phyloP scores from a whole-genome alignment of 345 rosid species.

The Eucalyptus viminalis region DNA sequence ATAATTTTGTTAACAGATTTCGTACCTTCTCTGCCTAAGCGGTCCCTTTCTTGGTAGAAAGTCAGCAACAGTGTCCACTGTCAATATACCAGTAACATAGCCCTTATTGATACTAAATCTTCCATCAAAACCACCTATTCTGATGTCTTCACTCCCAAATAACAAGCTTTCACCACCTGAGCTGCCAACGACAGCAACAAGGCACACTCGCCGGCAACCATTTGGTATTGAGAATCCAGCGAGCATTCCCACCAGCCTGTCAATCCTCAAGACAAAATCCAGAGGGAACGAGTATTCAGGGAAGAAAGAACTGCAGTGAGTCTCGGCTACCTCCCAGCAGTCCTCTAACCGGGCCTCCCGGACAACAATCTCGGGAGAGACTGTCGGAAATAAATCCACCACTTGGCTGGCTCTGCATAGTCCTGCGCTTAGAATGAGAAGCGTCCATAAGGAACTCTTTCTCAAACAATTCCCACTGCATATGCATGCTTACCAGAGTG shows the following conservation, averaged over 20 bases:
- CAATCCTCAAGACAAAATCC: slow-evolving; percentile 62
- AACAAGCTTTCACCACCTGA: slow-evolving; percentile 30
- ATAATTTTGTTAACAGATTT: not conserved
- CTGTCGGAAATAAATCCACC: slow-evolving; percentile 50
- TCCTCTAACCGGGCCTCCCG: slow-evolving; percentile 93
- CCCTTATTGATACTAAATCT: slow-evolving; percentile 54
- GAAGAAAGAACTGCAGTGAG: slow-evolving; percentile 87
- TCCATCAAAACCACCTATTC: slow-evolving; percentile 61
- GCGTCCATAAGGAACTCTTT: not conserved
- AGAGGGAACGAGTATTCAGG: slow-evolving; percentile 83
- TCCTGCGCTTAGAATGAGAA: slow-evolving; percentile 20
- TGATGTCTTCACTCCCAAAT: slow-evolving; percentile 60
- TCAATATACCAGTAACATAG: slow-evolving; percentile 82
- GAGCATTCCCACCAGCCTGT: slow-evolving; percentile 70
- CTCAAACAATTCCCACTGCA: not conserved
- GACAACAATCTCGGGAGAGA: slow-evolving; percentile 75
- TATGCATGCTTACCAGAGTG: not conserved
- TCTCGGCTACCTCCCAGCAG: slow-evolving; percentile 97
- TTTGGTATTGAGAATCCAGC: slow-evolving; percentile 60
- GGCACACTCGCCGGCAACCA: slow-evolving; percentile 61
- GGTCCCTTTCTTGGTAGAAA: slow-evolving; percentile 87
- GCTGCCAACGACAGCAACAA: slow-evolving; percentile 75
- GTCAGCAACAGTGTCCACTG: slow-evolving; percentile 80
- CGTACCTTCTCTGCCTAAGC: slow-evolving; percentile 61
- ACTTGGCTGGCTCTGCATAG: slow-evolving; percentile 74